These are phyloP conservation scores for Mycena crocata DNA, from an alignment of 768 basidiomycete species.

Conservation along the genomic window DNA sequence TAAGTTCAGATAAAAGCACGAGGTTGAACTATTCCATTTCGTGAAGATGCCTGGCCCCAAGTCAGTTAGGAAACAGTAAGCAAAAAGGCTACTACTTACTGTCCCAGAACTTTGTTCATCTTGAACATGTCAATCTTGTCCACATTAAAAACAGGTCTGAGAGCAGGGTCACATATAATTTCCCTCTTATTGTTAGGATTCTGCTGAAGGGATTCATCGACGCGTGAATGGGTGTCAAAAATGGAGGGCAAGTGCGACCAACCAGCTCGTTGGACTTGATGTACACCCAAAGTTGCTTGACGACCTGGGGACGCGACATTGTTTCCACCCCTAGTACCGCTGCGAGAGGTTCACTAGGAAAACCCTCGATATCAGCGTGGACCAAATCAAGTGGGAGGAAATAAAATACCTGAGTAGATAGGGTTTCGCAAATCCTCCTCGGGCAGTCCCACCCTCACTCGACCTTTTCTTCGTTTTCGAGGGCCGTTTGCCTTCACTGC, in stretches of 20 bases:
- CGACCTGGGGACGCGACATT: slow-evolving; percentile 89
- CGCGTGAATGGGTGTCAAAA: too few relatives aligned
- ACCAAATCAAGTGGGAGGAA: slow-evolving; percentile 11
- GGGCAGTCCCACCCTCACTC: slow-evolving; percentile 59
- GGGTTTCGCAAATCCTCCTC: slow-evolving; percentile 85
- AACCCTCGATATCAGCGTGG: slow-evolving; percentile 23
- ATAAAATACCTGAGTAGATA: slow-evolving; percentile 72
- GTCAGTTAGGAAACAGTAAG: not conserved
- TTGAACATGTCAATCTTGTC: slow-evolving; percentile 93
- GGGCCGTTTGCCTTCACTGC: slow-evolving; percentile 49
- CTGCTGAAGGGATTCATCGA: too few relatives aligned
- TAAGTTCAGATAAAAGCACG: not conserved
- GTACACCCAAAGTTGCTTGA: slow-evolving; percentile 91
- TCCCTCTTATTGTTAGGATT: slow-evolving; percentile 87
- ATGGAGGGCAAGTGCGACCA: not conserved
- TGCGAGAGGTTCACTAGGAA: slow-evolving; percentile 75
- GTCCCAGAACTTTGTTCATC: slow-evolving; percentile 92
- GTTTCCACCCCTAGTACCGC: slow-evolving; percentile 73
- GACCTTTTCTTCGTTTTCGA: slow-evolving; percentile 59
- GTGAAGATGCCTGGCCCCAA: slow-evolving; percentile 48
- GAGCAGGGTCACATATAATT: slow-evolving; percentile 82
- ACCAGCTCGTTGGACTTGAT: slow-evolving; percentile 79
- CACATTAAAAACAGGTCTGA: slow-evolving; percentile 81
- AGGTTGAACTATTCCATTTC: slow-evolving; percentile 40
- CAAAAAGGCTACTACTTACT: slow-evolving; percentile 56